Evolutionary conservation across 2,329 filamentous ascomycete species (phyloP).

Genomic region (Beauveria varroae): DNA sequence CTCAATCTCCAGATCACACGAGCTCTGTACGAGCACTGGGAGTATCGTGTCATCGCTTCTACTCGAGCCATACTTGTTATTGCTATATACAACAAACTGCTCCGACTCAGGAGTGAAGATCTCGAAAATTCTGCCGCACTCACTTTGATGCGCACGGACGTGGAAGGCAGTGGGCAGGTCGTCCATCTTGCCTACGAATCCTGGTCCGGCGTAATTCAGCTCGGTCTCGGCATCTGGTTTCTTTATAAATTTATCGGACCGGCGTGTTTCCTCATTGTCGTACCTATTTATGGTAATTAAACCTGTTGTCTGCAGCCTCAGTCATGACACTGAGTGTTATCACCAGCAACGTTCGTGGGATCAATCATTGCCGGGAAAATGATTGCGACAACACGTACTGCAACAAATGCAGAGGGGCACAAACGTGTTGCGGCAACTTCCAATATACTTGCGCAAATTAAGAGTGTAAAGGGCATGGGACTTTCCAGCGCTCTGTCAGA

Average conservation of each 20-base stretch:
- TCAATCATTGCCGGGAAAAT: not conserved
- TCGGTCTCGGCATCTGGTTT: not conserved
- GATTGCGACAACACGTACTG: not conserved
- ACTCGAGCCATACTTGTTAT: not conserved
- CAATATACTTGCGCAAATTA: constrained; percentile 2
- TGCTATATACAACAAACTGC: not conserved
- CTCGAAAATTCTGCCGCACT: not conserved
- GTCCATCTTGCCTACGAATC: not conserved
- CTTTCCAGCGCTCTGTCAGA: not conserved
- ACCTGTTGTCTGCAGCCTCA: too few species aligned
- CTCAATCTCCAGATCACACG: not conserved
- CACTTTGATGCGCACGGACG: too few species aligned
- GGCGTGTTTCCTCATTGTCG: not conserved
- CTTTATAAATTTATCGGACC: not conserved
- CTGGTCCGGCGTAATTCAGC: not conserved
- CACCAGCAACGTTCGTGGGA: not conserved
- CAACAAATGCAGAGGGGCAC: not conserved
- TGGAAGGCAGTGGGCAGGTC: not conserved
- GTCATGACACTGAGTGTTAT: too few species aligned
- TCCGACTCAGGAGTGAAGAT: not conserved
- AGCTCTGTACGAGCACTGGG: not conserved
- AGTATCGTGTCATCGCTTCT: not conserved
- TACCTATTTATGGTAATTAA: not conserved
- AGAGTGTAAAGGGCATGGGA: not conserved
- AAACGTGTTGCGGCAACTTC: constrained; percentile 1